Conservation (phyloP, 345 rosid species). For the Citrus cavaleriei region DNA sequence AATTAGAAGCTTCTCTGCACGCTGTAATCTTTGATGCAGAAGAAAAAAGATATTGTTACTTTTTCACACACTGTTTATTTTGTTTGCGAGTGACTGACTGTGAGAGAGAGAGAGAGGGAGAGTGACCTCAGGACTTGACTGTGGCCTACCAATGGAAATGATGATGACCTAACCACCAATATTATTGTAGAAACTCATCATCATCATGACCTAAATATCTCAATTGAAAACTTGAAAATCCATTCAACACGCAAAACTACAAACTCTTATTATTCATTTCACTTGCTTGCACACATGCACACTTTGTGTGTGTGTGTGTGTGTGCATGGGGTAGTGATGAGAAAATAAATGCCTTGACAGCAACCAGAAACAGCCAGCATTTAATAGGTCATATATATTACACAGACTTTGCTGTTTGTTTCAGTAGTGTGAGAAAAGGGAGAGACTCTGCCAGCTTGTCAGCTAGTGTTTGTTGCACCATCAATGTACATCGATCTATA, state of each 20-base stretch:
- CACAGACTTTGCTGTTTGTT: conserved; percentile 9
- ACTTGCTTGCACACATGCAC: not conserved
- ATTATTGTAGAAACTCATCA: no score
- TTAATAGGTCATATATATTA: conserved; percentile 20
- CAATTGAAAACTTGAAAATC: not conserved
- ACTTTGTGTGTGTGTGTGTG: no score
- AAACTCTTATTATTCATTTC: not conserved
- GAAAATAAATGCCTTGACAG: conserved; percentile 32
- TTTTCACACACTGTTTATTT: not conserved
- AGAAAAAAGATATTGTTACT: not conserved
- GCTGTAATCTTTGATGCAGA: not conserved
- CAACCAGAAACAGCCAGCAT: conserved; percentile 30
- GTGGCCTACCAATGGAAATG: conserved; percentile 24
- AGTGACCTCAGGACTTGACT: no score
- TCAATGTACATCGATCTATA: conserved; percentile 14
- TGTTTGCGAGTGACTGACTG: no score
- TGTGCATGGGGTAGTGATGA: no score
- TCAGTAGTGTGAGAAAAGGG: not conserved
- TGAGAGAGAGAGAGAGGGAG: no score
- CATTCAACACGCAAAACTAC: not conserved
- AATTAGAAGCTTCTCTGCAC: not conserved
- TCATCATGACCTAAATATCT: not conserved
- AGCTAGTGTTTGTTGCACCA: conserved; percentile 24
- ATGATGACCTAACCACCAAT: conserved; percentile 48
- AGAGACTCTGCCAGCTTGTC: conserved; percentile 17